Evolutionary conservation across 1,139 yeast species (phyloP), one percentile per base, ranked within the genome.

Genomic region (Suhomyces bribrorum): DNA sequence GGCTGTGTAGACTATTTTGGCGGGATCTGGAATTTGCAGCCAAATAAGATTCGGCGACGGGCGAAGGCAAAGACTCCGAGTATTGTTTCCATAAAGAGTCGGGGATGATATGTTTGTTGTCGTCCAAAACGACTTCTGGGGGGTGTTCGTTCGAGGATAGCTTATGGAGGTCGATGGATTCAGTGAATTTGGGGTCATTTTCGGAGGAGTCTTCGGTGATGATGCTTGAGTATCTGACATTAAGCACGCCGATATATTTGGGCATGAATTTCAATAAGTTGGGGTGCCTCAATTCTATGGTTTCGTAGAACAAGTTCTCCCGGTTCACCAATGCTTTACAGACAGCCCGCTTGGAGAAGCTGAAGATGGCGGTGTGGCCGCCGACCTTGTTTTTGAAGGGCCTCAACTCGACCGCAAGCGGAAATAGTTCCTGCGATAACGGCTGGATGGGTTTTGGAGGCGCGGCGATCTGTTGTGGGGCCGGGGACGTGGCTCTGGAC

Each of bases 331-430:
- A 67, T 1, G 95, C 94, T 61, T 94, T 94, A 62, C 98, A 92
- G n/a, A 94, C 96, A 0, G 97, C 97, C 41, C 87, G 73, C 50
- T 83, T 85, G 6, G 95, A 85, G 57, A 92, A 92, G 47, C 92
- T 76, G 63, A 92, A 94, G 32, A 94, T 89, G 2, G 97, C 97
- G 0, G 97, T 92, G 59, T 94, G 99, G 0, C 99, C 99, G 7
- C 99, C 99, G 6, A 94, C 98, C 56, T 86, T 86, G 57, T 92
- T 90, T 48, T 83, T 81, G 64, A 86, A 90, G 2, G 95, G 96
- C 37, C 87, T 79, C 40, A 90, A 65, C 56, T 89, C 96, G 1
- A 89, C 96, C 1, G 96, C 82, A 32, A 82, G 64, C 2, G 89
- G 86, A 50, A 70, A 83, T 26, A 69, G 66, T 5, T 63, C 46